phyloP scores from a whole-genome alignment of 2,329 filamentous ascomycete genomes.

The Bipolaris cookei region DNA sequence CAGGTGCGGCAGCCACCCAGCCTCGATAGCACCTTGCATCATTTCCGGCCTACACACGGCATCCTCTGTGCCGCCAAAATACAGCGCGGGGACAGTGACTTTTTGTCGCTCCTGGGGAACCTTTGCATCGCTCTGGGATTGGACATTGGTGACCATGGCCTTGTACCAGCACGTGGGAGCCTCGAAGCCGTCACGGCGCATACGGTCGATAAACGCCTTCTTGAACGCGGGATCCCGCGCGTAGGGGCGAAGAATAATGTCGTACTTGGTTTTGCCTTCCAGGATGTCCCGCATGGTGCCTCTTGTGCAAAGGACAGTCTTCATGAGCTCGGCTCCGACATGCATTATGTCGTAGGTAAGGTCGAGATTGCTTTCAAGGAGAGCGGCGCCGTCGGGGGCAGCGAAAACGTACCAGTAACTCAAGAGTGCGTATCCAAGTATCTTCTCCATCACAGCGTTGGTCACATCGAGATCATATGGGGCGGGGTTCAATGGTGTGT shows the following conservation, averaged over 20 bases:
- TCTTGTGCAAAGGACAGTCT: slow-evolving; percentile 46
- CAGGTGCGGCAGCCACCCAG: slow-evolving; percentile 40
- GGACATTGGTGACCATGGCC: slow-evolving; percentile 29
- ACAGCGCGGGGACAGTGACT: slow-evolving; percentile 49
- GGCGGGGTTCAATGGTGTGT: slow-evolving; percentile 40
- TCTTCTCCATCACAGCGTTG: slow-evolving; percentile 42
- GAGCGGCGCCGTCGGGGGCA: slow-evolving; percentile 46
- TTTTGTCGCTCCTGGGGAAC: slow-evolving; percentile 25
- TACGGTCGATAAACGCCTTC: slow-evolving; percentile 45
- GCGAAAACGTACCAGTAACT: slow-evolving; percentile 58
- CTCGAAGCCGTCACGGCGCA: slow-evolving; percentile 44
- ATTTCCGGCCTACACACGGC: slow-evolving; percentile 43
- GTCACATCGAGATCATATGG: slow-evolving; percentile 48
- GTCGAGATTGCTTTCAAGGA: slow-evolving; percentile 52
- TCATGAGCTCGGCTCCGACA: slow-evolving; percentile 42
- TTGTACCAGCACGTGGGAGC: slow-evolving; percentile 50
- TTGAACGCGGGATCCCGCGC: slow-evolving; percentile 41
- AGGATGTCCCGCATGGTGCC: slow-evolving; percentile 46
- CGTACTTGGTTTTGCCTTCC: slow-evolving; percentile 5
- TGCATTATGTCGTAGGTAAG: slow-evolving; percentile 48
- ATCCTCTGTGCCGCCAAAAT: slow-evolving; percentile 44
- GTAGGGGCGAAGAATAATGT: slow-evolving; percentile 39
- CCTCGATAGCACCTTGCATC: slow-evolving; percentile 36
- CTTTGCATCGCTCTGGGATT: slow-evolving; percentile 37
- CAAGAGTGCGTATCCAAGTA: slow-evolving; percentile 48